Base-by-base conservation (phyloP, 1,139 yeast genomes). In the Spathaspora sp. region DNA sequence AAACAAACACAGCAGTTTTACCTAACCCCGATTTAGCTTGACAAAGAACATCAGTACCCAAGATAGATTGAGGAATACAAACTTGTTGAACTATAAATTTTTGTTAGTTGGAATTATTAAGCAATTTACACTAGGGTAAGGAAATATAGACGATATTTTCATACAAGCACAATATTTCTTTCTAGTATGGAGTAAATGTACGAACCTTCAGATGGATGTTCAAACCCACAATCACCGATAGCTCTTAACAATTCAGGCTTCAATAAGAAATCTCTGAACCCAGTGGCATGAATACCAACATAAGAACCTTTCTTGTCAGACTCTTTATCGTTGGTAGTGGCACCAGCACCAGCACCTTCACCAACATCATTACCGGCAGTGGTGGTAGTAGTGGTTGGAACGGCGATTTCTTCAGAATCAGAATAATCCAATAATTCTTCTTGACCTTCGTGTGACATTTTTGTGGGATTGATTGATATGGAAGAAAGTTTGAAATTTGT, bases 11-110 rank as follows among this genome's bases (percentile, higher is more conserved):
- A 44, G 99, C 99, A 49, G 99, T 93, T 72, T 93, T 93, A 84
- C 99, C 99, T 59, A 93, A 81, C 85, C 99, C 99, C 42, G 99
- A 93, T 78, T 93, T 93, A 70, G 99, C 99, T 78, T 93, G 99
- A 76, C 99, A 93, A 57, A 93, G 76, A 51, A 93, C 98, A 65
- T 93, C 99, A 54, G 97, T 91, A 66, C 99, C 99, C 62, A 93
- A 86, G 63, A 93, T 90, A 48, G 98, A 89, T 75, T 93, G 99
- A 49, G 99, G 99, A 64, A 93, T 93, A 74, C 97, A 89, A 61
- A 90, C 95, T 77, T 93, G 99, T 78, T 93, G 99, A 58, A 93
- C 99, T 86, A 68, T 34, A 46, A 37, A 26, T 33, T 36, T 36
- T 36, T 36, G 44, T 42, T 42, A 39, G 41, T 44, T 31, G 36